Base-by-base conservation (phyloP, 2,329 filamentous ascomycete species). In the Ceratocystis cacaofunesta region DNA sequence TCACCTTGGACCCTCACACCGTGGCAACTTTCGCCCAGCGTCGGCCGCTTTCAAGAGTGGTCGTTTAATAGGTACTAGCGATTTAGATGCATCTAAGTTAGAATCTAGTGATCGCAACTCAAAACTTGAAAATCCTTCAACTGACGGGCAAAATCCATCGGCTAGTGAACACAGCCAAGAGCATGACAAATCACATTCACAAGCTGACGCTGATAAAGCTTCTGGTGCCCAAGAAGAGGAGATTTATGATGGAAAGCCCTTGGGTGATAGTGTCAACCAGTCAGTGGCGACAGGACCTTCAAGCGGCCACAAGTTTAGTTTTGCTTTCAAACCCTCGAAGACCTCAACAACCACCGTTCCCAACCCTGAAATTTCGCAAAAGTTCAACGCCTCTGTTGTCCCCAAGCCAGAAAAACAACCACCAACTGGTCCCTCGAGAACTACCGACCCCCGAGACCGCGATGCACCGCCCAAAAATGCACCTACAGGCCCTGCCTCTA, bases 311-410 rank as follows among this genome's bases (percentile, higher is more conserved):
- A 94, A 92, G 75, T 95, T 96, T 72, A 95, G 90, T 73, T 97
- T 97, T 74, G 90, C 91, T 1, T 90, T 97, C 75, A 96, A 96
- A 73, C 82, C 86, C 8, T 82, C 87, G 10, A 86, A 86, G 70
- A 76, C 80, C 22, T 36, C 48, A 6, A 75, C 79, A 1, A 76
- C 82, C 15, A 76, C 84, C 7, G 78, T 79, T 12, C 83, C 84
- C 2, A 85, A 86, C 69, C 82, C 81, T 1, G 84, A 87, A 69
- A 87, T 87, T 64, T 85, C 84, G 0, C 82, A 84, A 69, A 86
- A 86, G 70, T 81, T 87, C 66, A 92, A 88, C 72, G 83, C 85
- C 25, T 50, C 62, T 17, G 19, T 55, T 41, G 64, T 36, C 8
- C 7, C 50, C 8, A 65, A 67, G n/a, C 79, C 85, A 22, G 76